These are phyloP conservation scores for Helichrysum umbraculigerum DNA, from an alignment of 129 eudicot genomes.

Conservation along the genomic window DNA sequence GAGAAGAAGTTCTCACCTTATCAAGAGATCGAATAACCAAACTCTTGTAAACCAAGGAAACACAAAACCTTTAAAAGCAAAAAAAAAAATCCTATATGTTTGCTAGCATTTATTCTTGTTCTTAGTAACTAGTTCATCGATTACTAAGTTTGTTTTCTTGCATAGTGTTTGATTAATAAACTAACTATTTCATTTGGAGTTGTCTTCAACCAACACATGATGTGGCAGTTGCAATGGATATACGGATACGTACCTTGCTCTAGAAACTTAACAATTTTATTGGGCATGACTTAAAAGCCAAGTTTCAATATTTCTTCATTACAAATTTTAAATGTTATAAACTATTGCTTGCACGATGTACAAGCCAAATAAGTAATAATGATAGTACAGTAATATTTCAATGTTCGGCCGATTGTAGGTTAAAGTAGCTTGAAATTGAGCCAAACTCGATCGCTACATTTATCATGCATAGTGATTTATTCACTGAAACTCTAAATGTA, in stretches of 20 bases:
- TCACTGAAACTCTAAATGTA: too few species aligned
- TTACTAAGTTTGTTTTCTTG: not conserved
- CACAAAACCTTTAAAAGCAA: not conserved
- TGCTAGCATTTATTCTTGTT: not conserved
- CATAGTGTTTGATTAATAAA: not conserved
- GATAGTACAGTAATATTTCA: too few species aligned
- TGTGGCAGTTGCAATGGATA: not conserved
- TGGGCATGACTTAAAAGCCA: too few species aligned
- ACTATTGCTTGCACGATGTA: not conserved
- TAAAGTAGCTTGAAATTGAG: too few species aligned
- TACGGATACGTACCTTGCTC: not conserved
- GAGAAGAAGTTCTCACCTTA: slow-evolving; percentile 34
- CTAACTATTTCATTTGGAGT: not conserved
- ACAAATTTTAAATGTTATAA: not conserved
- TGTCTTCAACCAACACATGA: not conserved
- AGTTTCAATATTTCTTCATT: too few species aligned
- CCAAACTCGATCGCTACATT: too few species aligned
- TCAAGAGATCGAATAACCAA: not conserved
- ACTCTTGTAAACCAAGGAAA: not conserved
- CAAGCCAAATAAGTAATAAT: too few species aligned
- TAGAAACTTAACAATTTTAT: too few species aligned
- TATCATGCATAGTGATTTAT: too few species aligned
- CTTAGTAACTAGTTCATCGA: not conserved
- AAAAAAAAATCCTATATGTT: too few species aligned
- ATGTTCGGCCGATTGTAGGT: too few species aligned